These are phyloP conservation scores for Hypericum androsaemum DNA, from an alignment of 345 rosid species.

Conservation along the genomic window DNA sequence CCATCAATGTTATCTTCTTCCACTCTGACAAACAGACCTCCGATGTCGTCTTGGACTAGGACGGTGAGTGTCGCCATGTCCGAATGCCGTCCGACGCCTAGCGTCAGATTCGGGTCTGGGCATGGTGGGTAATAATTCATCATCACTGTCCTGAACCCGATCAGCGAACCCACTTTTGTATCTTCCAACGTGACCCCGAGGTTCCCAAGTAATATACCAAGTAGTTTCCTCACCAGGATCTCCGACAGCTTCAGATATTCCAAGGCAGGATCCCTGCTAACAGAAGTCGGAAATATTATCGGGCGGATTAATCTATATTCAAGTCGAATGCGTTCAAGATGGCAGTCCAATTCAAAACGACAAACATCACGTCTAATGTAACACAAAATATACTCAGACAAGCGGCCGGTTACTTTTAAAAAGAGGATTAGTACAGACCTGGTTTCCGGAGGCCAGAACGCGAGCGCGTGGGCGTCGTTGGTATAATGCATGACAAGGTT, in stretches of 20 bases:
- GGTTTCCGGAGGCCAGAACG: constrained; percentile 20
- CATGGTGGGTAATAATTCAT: constrained; percentile 19
- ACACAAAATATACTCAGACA: too few species aligned
- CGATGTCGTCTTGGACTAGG: constrained; percentile 22
- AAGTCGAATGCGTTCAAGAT: too few species aligned
- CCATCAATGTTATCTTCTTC: background rate
- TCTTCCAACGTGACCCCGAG: constrained; percentile 12
- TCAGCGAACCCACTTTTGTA: constrained; percentile 4
- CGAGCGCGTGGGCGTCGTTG: constrained; percentile 4
- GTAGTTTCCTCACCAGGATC: constrained; percentile 12
- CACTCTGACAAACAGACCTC: constrained; percentile 15
- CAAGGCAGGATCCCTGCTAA: constrained; percentile 9
- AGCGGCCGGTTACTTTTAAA: too few species aligned
- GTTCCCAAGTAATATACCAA: constrained; percentile 14
- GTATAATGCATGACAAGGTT: constrained; percentile 10
- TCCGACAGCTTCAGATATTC: constrained; percentile 17
- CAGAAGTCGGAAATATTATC: too few species aligned
- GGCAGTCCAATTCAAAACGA: too few species aligned
- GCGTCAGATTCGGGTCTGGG: constrained; percentile 20
- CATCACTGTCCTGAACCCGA: constrained; percentile 10
- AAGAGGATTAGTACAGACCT: constrained; percentile 7
- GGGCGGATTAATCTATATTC: too few species aligned
- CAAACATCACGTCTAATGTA: too few species aligned
- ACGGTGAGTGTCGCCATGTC: constrained; percentile 19
- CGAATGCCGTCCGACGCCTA: constrained; percentile 19